Base-by-base conservation (phyloP, 805 yeast species). In the Helenozyma rhizophorensis region DNA sequence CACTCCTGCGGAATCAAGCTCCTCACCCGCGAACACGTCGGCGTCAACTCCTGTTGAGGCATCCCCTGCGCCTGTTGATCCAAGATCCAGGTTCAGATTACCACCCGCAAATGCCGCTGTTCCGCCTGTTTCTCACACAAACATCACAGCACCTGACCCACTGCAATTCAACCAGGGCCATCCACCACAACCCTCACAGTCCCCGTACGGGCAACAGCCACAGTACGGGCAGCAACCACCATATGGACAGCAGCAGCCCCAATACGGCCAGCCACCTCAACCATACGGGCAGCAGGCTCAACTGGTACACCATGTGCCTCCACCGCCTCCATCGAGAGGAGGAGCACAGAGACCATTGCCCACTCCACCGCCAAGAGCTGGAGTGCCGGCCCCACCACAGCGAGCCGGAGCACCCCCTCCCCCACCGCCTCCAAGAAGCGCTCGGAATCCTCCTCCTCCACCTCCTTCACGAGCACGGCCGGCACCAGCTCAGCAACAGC, bases 401-500 rank as follows among this genome's bases (percentile, higher is more conserved):
- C n/a, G 51, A 11, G 22, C 30, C 14, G 34, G 43, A 6, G 34
- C 33, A 2, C 41, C 25, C 4, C 48, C 49, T 6, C 43, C 47
- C n/a, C 45, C 47, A 0, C 48, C 48, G 2, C 44, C 44, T 6
- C 36, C 41, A 14, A 19, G 27, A 12, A 25, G 26, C 13, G 25
- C 45, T 4, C 37, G 38, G 16, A 46, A 44, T 8, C 45, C 47
- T 8, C 54, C 60, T 2, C 63, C 64, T 12, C 58, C 60, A 2
- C 62, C 63, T 4, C 63, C 64, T 10, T 50, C 60, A 17, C 42
- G 62, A 34, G 47, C 50, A 4, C 33, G 47, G 19, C 47, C 44
- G 1, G 40, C 40, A 3, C 43, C 52, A 11, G 36, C 47, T 8
- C 35, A 30, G 4, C 14, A 23, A 9, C 27, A 13, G 21, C 28